Conservation (phyloP, 148 eudicot genomes). For the Vaccinium darrowii region DNA sequence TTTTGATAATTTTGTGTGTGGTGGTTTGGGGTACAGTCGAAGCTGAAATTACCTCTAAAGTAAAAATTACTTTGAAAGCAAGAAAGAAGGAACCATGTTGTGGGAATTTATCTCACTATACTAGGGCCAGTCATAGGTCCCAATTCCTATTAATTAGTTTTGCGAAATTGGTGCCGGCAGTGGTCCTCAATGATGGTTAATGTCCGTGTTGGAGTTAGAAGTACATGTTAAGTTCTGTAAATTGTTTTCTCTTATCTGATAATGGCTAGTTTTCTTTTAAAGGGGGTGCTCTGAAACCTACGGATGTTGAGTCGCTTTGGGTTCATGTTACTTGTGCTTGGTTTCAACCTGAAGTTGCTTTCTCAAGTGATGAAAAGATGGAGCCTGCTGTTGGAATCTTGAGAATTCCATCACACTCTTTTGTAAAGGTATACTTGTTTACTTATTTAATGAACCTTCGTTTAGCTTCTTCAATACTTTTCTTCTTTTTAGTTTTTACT, state of each 20-base stretch:
- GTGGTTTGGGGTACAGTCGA: neutral
- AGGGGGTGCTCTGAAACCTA: constrained; percentile 98
- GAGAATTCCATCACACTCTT: constrained; percentile 89
- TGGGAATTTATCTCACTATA: neutral
- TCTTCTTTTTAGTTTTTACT: neutral
- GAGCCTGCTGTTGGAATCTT: constrained; percentile 98
- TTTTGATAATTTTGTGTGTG: neutral
- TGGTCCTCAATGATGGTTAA: neutral
- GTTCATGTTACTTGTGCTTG: constrained; percentile 99
- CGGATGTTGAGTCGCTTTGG: constrained; percentile 88
- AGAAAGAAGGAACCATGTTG: neutral
- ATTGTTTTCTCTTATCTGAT: constrained; percentile 3
- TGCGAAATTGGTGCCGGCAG: neutral
- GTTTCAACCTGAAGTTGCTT: constrained; percentile 97
- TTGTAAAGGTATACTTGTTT: constrained; percentile 65
- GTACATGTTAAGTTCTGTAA: neutral
- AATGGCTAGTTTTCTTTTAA: constrained; percentile 3
- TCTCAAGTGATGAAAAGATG: constrained; percentile 93
- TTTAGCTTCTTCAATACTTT: neutral
- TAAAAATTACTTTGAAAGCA: neutral
- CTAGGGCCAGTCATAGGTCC: neutral
- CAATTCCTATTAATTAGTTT: neutral
- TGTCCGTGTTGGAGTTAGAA: neutral
- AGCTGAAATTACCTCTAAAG: neutral
- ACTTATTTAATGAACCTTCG: neutral